Percentiles rank a stretch among this genome's conserved stretches.
Conservation (phyloP, 108 stramenopile genomes). For the Skeletonema tropicum region DNA sequence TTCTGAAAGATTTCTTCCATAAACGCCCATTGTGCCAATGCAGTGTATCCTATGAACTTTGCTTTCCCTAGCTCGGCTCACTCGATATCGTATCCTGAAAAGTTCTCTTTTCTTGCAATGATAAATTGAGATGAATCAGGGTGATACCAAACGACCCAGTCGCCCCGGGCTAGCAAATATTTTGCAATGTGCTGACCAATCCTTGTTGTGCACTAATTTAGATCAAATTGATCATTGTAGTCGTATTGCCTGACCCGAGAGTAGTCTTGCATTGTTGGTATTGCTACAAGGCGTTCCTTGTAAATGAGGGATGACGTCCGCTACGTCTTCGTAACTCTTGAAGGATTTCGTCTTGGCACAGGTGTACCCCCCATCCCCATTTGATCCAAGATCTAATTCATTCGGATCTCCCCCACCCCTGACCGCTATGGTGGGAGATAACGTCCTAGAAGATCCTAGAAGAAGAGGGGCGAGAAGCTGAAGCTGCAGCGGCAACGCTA, state of each 20-base stretch:
- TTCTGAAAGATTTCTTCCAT: background rate
- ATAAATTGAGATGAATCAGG: background rate
- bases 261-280: background rate
- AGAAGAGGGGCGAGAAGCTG: background rate
- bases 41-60: background rate
- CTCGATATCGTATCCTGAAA: background rate
- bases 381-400: background rate
- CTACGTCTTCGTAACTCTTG: background rate
- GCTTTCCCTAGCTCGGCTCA: background rate
- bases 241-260: background rate
- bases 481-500: background rate
- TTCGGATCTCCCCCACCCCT: background rate
- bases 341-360: background rate
- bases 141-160: background rate
- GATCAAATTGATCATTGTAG: background rate
- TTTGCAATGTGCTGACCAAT: background rate
- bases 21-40: background rate
- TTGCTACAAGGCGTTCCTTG: background rate
- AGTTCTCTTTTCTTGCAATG: background rate
- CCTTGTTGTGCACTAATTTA: background rate
- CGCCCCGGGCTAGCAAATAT: background rate
- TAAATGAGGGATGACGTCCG: background rate
- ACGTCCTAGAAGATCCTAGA: background rate
- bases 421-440: background rate
- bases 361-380: background rate